Evolutionary conservation across 495 filamentous ascomycete species (phyloP).

Genomic region (Neurospora pannonica): DNA sequence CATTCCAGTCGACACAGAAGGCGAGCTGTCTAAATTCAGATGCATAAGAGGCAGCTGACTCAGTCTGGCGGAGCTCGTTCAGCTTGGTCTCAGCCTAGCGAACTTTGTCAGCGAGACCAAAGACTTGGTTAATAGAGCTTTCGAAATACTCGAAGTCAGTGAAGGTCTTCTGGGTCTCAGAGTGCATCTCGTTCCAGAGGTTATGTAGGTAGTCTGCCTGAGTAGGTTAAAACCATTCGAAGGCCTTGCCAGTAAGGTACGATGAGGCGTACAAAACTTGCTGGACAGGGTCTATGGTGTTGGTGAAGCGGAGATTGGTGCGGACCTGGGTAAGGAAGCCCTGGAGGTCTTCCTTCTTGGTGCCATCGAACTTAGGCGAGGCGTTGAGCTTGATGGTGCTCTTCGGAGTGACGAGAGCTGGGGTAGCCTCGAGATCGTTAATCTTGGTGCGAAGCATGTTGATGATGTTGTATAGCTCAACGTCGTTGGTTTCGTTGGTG

Average conservation of each 20-base stretch:
- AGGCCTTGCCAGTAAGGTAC: not conserved
- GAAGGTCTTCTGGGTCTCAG: not conserved
- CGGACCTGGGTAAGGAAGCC: not conserved
- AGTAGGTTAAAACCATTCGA: not conserved
- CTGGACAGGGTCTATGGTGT: not conserved
- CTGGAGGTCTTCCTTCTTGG: not conserved
- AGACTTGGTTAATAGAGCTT: not conserved
- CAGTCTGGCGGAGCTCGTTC: not conserved
- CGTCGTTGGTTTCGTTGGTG: accelerated
- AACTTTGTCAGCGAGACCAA: not conserved
- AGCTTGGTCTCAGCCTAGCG: not conserved
- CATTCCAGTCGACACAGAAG: not conserved
- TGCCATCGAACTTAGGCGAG: not conserved
- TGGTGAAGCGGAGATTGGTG: not conserved
- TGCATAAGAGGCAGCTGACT: not conserved
- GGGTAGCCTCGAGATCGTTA: not conserved
- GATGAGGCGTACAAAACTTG: not conserved
- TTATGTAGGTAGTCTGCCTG: not conserved
- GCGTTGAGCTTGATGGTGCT: not conserved
- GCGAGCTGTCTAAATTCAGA: not conserved
- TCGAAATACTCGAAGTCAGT: not conserved
- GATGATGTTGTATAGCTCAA: not conserved
- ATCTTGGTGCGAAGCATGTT: not conserved
- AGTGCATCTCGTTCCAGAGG: not conserved
- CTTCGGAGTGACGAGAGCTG: too few relatives aligned